These are phyloP conservation scores for Gypsophila paniculata DNA, from an alignment of 179 eudicot species.

Conservation along the genomic window DNA sequence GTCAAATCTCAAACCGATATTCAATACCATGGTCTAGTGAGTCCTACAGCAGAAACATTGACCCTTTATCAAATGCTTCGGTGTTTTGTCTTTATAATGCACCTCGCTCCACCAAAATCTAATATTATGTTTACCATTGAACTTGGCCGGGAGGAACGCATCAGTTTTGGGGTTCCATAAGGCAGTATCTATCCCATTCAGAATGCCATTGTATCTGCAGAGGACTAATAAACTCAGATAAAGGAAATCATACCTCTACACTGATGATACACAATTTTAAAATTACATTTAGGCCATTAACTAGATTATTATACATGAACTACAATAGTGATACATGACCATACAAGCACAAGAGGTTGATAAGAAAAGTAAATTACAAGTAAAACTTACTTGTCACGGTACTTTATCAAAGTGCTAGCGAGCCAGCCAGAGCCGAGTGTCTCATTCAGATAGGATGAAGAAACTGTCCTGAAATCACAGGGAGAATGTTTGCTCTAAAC, in stretches of 20 bases:
- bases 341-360: too few relatives aligned
- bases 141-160: constrained; percentile 59
- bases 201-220: constrained; percentile 66
- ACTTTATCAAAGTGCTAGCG: constrained; percentile 54
- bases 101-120: not conserved
- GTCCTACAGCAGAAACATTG: not conserved
- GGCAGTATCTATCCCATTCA: constrained; percentile 75
- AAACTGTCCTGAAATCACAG: constrained; percentile 73
- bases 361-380: too few relatives aligned
- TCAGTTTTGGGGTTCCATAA: constrained; percentile 81
- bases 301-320: too few relatives aligned
- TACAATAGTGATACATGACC: too few relatives aligned
- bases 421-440: constrained; percentile 90
- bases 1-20: too few relatives aligned
- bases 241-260: too few relatives aligned
- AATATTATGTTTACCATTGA: constrained; percentile 44
- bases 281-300: too few relatives aligned
- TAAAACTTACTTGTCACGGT: constrained; percentile 64
- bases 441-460: constrained; percentile 77
- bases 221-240: not conserved
- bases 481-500: constrained; percentile 12
- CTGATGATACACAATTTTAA: too few relatives aligned
- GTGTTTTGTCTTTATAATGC: constrained; percentile 1
- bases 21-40: not conserved
- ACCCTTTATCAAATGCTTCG: not conserved